phyloP scores from a whole-genome alignment of 23 red algal genomes.

The Agarophyton chilense region DNA sequence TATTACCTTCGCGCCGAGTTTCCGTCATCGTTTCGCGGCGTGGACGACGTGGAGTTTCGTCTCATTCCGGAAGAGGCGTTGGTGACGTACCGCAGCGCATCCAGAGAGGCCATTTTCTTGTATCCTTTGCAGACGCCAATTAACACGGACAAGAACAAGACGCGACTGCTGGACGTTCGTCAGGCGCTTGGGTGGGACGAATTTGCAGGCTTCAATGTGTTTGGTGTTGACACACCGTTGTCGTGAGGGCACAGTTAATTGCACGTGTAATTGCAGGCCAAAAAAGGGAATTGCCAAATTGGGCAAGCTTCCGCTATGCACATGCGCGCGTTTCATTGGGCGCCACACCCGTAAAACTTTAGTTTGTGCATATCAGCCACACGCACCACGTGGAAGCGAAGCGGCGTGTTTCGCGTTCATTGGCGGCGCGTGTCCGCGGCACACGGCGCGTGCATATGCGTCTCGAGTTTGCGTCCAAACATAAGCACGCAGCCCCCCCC shows the following conservation, averaged over 20 bases:
- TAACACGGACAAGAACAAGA: constrained; percentile 69
- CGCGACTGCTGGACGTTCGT: constrained; percentile 47
- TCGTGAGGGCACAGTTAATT: neutral
- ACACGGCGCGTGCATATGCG: too few relatives aligned
- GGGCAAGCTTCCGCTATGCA: too few relatives aligned
- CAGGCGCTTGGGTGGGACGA: constrained; percentile 52
- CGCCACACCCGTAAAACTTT: neutral
- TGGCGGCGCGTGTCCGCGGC: too few relatives aligned
- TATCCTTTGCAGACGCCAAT: constrained; percentile 88
- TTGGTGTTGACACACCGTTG: neutral
- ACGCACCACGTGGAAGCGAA: too few relatives aligned
- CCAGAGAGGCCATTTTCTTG: constrained; percentile 67
- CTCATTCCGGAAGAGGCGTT: constrained; percentile 60
- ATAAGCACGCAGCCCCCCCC: too few relatives aligned
- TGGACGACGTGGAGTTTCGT: constrained; percentile 88
- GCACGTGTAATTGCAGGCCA: too few relatives aligned
- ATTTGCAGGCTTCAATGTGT: constrained; percentile 37
- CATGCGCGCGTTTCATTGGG: neutral
- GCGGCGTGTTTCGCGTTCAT: too few relatives aligned
- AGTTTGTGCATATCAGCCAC: too few relatives aligned
- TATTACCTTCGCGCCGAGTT: constrained; percentile 83
- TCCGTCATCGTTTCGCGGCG: constrained; percentile 62
- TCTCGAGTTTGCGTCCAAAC: too few relatives aligned
- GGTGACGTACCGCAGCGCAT: constrained; percentile 65
- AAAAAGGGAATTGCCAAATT: too few relatives aligned